Evolutionary conservation across 176 grass and related monocot species (phyloP).

Genomic region (Typha latifolia): DNA sequence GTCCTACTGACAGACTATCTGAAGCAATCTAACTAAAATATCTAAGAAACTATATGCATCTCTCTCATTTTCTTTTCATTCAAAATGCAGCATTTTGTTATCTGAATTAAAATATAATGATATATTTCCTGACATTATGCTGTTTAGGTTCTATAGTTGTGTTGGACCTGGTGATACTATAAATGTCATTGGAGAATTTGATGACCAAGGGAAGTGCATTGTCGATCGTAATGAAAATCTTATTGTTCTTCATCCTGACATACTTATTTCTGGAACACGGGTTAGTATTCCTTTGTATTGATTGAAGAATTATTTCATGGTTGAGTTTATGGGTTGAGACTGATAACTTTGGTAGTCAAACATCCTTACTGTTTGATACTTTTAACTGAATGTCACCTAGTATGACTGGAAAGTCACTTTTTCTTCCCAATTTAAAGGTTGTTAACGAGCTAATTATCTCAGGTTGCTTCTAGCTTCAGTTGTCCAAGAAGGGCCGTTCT

Average conservation of each 20-base stretch:
- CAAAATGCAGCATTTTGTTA: too few species aligned
- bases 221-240: conserved; percentile 65
- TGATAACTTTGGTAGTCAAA: not conserved
- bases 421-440: conserved; percentile 1
- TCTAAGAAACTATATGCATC: too few species aligned
- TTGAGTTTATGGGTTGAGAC: not conserved
- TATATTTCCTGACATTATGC: not conserved
- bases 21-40: too few species aligned
- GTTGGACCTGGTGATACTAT: conserved; percentile 73
- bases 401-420: not conserved
- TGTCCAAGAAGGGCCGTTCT: conserved; percentile 82
- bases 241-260: conserved; percentile 75
- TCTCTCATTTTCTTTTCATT: too few species aligned
- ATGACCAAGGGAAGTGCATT: conserved; percentile 51
- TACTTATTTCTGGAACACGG: conserved; percentile 83
- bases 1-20: too few species aligned
- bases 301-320: conserved; percentile 16
- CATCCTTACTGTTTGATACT: not conserved
- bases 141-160: conserved; percentile 63
- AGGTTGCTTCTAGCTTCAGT: conserved; percentile 96
- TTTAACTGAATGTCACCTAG: not conserved
- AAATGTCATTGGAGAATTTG: conserved; percentile 79
- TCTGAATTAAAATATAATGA: not conserved
- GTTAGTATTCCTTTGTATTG: conserved; percentile 39
- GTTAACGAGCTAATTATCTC: conserved; percentile 25